Evolutionary conservation across 2,329 filamentous ascomycete species (phyloP).

Genomic region (Paecilomyces variotii): DNA sequence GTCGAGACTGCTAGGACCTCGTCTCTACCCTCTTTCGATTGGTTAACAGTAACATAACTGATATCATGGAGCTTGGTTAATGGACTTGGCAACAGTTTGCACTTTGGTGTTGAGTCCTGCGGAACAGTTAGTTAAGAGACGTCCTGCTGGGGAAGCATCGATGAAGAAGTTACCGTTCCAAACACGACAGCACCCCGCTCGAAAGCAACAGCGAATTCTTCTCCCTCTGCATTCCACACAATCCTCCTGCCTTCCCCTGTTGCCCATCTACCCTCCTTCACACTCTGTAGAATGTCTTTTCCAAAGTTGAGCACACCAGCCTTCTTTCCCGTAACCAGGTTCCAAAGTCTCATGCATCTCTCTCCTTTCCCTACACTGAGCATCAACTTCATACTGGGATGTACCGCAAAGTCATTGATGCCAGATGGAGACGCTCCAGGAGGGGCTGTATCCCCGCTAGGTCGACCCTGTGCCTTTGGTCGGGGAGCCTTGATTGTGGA

Average conservation of each 20-base stretch:
- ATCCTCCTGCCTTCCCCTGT: slow-evolving; percentile 78
- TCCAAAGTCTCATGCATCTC: slow-evolving; percentile 89
- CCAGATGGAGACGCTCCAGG: slow-evolving; percentile 75
- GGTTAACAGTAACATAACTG: slow-evolving; percentile 51
- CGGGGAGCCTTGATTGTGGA: slow-evolving; percentile 83
- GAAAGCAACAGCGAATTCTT: slow-evolving; percentile 84
- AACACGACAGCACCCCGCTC: slow-evolving; percentile 80
- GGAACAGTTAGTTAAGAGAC: slow-evolving; percentile 7
- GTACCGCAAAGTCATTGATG: slow-evolving; percentile 89
- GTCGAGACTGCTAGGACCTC: slow-evolving; percentile 70
- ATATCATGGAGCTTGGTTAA: slow-evolving; percentile 79
- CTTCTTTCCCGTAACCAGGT: slow-evolving; percentile 92
- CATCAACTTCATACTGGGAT: slow-evolving; percentile 95
- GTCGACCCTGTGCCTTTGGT: slow-evolving; percentile 69
- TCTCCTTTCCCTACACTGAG: slow-evolving; percentile 86
- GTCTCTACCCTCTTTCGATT: slow-evolving; percentile 39
- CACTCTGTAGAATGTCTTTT: slow-evolving; percentile 60
- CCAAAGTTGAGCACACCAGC: slow-evolving; percentile 85
- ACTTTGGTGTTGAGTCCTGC: slow-evolving; percentile 68
- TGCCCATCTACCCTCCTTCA: slow-evolving; percentile 67
- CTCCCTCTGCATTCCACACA: slow-evolving; percentile 66
- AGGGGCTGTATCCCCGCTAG: slow-evolving; percentile 82
- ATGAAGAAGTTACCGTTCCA: slow-evolving; percentile 52
- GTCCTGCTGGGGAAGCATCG: background rate
- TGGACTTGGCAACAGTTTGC: slow-evolving; percentile 59